phyloP scores from a whole-genome alignment of 148 eudicot species.

The Persicaria tinctoria region DNA sequence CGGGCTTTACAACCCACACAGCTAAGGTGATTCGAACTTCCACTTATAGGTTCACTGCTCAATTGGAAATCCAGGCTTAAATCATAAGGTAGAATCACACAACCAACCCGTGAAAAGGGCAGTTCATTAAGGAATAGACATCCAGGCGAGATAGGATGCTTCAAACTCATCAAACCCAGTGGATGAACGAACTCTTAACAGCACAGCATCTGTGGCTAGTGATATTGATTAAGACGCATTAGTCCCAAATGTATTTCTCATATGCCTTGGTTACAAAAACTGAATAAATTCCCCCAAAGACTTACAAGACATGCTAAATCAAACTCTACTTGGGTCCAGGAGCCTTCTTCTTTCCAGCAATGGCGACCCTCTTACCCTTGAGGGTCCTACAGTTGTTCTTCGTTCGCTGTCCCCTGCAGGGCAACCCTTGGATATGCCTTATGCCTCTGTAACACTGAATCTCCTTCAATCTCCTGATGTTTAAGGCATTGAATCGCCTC shows the following conservation, averaged over 20 bases:
- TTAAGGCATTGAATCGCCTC: conserved; percentile 54
- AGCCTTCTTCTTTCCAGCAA: conserved; percentile 67
- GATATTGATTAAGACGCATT: neutral
- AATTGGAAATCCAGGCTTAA: too few species aligned
- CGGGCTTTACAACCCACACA: too few species aligned
- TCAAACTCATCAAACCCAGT: too few species aligned
- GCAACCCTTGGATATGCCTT: conserved; percentile 48
- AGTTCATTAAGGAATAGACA: too few species aligned
- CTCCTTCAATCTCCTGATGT: conserved; percentile 54
- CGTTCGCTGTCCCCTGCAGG: conserved; percentile 58
- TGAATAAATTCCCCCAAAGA: neutral
- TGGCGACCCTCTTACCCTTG: conserved; percentile 43
- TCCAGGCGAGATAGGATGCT: too few species aligned
- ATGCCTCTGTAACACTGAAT: conserved; percentile 60
- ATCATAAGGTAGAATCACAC: too few species aligned
- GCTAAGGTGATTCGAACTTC: too few species aligned
- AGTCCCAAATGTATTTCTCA: neutral
- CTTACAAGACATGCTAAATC: conserved; percentile 1
- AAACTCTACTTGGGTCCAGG: conserved; percentile 26
- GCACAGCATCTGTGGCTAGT: conserved; percentile 3
- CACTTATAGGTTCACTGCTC: too few species aligned
- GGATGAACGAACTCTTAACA: neutral
- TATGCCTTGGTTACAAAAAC: conserved; percentile 3
- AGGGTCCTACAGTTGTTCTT: conserved; percentile 58
- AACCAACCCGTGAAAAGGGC: too few species aligned